Base-by-base conservation (phyloP, 2,329 filamentous ascomycete species). In the Cordyceps fumosorosea region DNA sequence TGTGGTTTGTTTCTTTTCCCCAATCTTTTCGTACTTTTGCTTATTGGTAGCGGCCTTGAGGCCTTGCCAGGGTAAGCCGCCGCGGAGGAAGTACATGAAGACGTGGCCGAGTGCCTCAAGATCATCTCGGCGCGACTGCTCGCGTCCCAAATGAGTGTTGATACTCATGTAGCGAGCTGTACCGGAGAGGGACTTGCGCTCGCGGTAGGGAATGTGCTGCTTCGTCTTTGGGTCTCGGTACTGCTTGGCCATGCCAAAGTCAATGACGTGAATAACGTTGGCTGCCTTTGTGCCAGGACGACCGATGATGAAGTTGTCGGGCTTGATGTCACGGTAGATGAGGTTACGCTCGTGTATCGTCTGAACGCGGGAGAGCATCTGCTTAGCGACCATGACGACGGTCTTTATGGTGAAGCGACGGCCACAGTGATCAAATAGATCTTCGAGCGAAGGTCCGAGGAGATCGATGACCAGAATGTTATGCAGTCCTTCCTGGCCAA, bases 21-120 rank as follows among this genome's bases (percentile, higher is more conserved):
- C 95, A 77, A 99, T 99, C 84, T 98, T 98, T 80, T 99, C 95
- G 75, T 99, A 99, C 80, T 99, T 99, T 75, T 99, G 95, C 85
- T 99, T 89, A 76, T 89, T 89, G 53, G 87, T 89, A 34, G 86
- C 87, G 73, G 87, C 86, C 78, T 89, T 89, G 66, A 90, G 78
- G 11, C 86, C 87, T 72, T 90, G 86, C 87, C 87, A 90, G 42
- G 87, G 87, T 60, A 89, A 79, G 8, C 85, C 85, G 53, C 87
- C 87, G n/a, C 86, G 81, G 51, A 89, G 75, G 74, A 90, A 89
- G 75, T 90, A 90, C 81, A 90, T 86, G 74, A 89, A 89, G 47
- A 90, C 86, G 71, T 90, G 87, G 22, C 87, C 87, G 14, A 90
- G 79, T 16, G 95, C 95, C 78, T 99, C 95, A 64, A 99, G 81